Evolutionary conservation across 768 basidiomycete species (phyloP).

Genomic region (Hygrocybe coccinea): DNA sequence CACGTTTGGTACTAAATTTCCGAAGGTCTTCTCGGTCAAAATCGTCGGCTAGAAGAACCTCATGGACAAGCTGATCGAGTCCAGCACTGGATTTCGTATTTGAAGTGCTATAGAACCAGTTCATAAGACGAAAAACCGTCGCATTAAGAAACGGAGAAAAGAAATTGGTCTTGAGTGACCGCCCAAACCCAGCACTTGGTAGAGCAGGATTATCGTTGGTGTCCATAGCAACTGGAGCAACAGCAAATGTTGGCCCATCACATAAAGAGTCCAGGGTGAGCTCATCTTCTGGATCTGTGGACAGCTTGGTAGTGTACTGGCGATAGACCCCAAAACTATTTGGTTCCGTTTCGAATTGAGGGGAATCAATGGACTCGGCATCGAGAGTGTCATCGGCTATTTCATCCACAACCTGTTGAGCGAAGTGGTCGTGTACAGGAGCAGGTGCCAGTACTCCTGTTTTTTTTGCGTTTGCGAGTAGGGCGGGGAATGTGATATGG

Average conservation of each 20-base stretch:
- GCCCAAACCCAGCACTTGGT: not conserved
- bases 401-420: not conserved
- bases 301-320: slow-evolving; percentile 16
- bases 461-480: not conserved
- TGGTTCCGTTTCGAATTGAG: slow-evolving; percentile 15
- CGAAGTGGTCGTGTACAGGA: not conserved
- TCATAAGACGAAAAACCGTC: slow-evolving; percentile 15
- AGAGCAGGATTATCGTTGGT: not conserved
- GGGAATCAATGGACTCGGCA: not conserved
- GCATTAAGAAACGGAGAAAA: slow-evolving; percentile 6
- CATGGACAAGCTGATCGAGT: slow-evolving; percentile 20
- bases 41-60: slow-evolving; percentile 23
- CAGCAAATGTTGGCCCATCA: slow-evolving; percentile 4
- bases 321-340: slow-evolving; percentile 21
- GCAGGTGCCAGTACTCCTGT: not conserved
- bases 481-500: not conserved
- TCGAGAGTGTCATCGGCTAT: not conserved
- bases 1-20: slow-evolving; percentile 15
- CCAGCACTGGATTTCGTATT: slow-evolving; percentile 20
- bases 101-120: slow-evolving; percentile 17
- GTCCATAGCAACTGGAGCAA: not conserved
- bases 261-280: slow-evolving; percentile 14
- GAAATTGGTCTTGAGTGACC: not conserved
- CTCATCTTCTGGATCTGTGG: slow-evolving; percentile 16
- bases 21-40: slow-evolving; percentile 19